phyloP scores from a whole-genome alignment of 202 grass and related monocot genomes.

The Hordeum pubiflorum region DNA sequence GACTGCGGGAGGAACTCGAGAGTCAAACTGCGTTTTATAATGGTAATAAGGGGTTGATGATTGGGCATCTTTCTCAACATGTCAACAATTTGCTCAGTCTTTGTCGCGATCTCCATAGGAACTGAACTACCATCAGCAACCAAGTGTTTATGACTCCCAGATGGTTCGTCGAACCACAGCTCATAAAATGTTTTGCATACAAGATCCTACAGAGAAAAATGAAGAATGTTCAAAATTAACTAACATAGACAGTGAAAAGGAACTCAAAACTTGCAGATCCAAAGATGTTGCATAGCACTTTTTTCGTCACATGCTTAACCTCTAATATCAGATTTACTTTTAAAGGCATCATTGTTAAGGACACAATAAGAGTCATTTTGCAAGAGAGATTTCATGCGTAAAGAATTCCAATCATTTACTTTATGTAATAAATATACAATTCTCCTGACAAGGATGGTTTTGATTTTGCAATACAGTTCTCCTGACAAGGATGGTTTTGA shows the following conservation, averaged over 20 bases:
- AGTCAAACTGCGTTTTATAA: constrained; percentile 73
- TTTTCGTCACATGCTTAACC: neutral
- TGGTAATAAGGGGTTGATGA: constrained; percentile 83
- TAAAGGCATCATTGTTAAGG: neutral
- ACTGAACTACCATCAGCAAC: constrained; percentile 97
- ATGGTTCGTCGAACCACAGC: constrained; percentile 93
- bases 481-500: neutral
- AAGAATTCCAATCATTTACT: neutral
- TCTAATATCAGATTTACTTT: neutral
- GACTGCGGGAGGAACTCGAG: constrained; percentile 98
- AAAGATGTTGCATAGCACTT: constrained; percentile 18
- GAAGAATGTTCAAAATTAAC: constrained; percentile 16
- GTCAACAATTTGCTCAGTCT: constrained; percentile 98
- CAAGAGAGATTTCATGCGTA: neutral
- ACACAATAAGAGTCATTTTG: neutral
- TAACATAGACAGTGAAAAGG: neutral
- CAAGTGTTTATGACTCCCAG: constrained; percentile 83
- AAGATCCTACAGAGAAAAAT: constrained; percentile 59
- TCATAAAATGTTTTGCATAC: constrained; percentile 99
- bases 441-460: neutral
- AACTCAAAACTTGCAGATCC: constrained; percentile 25
- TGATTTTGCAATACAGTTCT: neutral
- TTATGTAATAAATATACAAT: neutral
- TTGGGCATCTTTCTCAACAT: constrained; percentile 96
- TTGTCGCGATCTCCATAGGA: constrained; percentile 88